Base-by-base conservation (phyloP, 257 asterid species). In the Thymus quinquecostatus region DNA sequence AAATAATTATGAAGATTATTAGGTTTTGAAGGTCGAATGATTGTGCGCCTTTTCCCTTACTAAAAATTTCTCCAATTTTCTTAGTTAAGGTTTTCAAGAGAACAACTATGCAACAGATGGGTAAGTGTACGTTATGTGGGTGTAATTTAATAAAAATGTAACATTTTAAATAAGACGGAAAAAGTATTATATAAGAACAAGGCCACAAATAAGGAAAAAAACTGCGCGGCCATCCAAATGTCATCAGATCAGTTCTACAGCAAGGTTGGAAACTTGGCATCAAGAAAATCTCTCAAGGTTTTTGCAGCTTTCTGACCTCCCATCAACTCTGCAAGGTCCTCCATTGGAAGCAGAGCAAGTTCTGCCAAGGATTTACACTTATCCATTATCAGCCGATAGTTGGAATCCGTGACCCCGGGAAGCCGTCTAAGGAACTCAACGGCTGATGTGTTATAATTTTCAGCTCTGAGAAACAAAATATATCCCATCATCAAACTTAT, bases 231-330 rank as follows among this genome's bases (percentile, higher is more conserved):
- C 21, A 21, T 21, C 21, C 21, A 21, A 21, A 4, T 36, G 40
- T 3, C 5, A 36, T 28, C 2, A 12, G 41, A 36, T 13, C 10
- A 36, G 50, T 61, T 80, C 77, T 86, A 94, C 44, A 94, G 82
- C 82, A 94, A 75, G 38, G 97, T 89, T 56, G 99, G 99, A 70
- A 86, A 94, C 80, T 86, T 94, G 77, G 99, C 99, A 86, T 94
- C 98, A 10, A 94, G 89, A 81, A 94, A 94, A 64, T 91, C 97
- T 78, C 97, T 92, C 85, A 94, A 76, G 70, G 87, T 83, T 78
- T 89, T 91, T 27, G 97, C 99, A 59, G 97, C 85, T 74, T 82
- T 91, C 34, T 78, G 93, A 67, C 98, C 97, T 21, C 98, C 99
- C 97, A 89, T 94, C 74, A 94, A 21, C 49, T 75, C 96, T 0